A percentile compares a stretch with the other conserved stretches of the same genome.
Evolutionary conservation across 2,329 filamentous ascomycete genomes (phyloP).

Genomic region (Oidium heveae): DNA sequence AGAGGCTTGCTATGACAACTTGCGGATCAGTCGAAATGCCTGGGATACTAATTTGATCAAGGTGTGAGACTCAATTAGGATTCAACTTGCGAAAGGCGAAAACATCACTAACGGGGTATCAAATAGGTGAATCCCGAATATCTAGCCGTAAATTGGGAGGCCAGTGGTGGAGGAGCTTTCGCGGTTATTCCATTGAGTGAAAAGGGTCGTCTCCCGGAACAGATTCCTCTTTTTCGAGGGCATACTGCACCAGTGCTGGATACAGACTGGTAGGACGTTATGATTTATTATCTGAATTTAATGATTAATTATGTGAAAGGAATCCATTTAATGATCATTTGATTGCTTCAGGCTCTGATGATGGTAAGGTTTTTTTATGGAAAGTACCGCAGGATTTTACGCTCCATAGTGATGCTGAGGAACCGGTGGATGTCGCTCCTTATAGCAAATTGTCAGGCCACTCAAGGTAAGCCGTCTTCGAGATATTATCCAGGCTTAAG

Average conservation of each 20-base stretch:
- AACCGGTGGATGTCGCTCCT: slow-evolving; percentile 58
- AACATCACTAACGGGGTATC: background rate
- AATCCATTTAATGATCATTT: slow-evolving; percentile 89
- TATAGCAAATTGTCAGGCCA: slow-evolving; percentile 66
- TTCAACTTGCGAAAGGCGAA: background rate
- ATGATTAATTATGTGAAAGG: slow-evolving; percentile 22
- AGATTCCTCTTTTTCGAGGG: slow-evolving; percentile 82
- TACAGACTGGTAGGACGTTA: slow-evolving; percentile 60
- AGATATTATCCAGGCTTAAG: background rate
- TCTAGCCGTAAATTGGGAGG: slow-evolving; percentile 94
- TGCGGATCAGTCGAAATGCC: slow-evolving; percentile 91
- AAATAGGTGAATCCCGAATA: slow-evolving; percentile 82
- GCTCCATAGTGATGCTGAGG: slow-evolving; percentile 61
- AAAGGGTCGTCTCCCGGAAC: slow-evolving; percentile 72
- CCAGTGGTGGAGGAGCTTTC: slow-evolving; percentile 85
- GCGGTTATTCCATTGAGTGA: slow-evolving; percentile 83
- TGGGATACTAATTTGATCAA: slow-evolving; percentile 99
- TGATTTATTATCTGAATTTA: background rate
- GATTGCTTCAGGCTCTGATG: slow-evolving; percentile 83
- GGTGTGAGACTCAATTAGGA: slow-evolving; percentile 22
- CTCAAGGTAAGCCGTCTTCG: slow-evolving; percentile 34
- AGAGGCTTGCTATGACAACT: slow-evolving; percentile 96
- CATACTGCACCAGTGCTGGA: slow-evolving; percentile 91
- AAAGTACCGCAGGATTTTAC: slow-evolving; percentile 75
- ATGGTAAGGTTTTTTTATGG: slow-evolving; percentile 95